Evolutionary conservation across 257 asterid species (phyloP), one percentile per base, ranked within the genome.

Genomic region (Verbascum thapsus): DNA sequence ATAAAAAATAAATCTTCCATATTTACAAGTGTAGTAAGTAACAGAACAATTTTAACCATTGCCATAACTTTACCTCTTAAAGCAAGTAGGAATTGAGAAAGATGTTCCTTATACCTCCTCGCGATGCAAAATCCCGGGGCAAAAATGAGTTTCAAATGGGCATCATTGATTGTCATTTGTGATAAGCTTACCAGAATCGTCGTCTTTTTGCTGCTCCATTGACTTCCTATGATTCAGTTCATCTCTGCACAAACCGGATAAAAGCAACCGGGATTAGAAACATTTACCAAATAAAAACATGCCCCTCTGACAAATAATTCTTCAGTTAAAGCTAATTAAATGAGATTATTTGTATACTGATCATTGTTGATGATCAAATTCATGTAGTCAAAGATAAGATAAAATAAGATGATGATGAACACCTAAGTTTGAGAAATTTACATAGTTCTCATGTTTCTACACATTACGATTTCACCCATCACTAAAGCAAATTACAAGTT

Each of bases 211-310:
- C 39, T 51, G 61, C 54, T 13, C 63, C 9, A 41, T 40, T 13
- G 63, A 26, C 59, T 61, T 65, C 48, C 64, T 65, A 34, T 58
- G 75, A 60, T 58, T 61, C 7, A 76, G 62, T 69, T 73, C 85
- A 8, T 81, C 82, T 53, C 88, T 81, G 78, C 74, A 72, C 9
- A 59, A 20, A 42, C 48, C 55, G 22, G n/a, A 62, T 18, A 57
- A 62, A 49, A 49, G 13, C 35, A 54, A 61, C 41, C 20, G 18
- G 6, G 38, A 7, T 55, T 16, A 9, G 9, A 8, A 19, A n/a
- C 9, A 15, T 61, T 49, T 32, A 43, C 12, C 15, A 13, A 61
- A 9, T n/a, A 6, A 35, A 60, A 23, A 61, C 49, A 38, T 6
- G 60, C 16, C 8, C 26, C 26, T 38, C 11, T 17, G 10, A 6